Conservation (phyloP, 1,284 basidiomycete genomes). For the Erythrobasidium hasegawianum region DNA sequence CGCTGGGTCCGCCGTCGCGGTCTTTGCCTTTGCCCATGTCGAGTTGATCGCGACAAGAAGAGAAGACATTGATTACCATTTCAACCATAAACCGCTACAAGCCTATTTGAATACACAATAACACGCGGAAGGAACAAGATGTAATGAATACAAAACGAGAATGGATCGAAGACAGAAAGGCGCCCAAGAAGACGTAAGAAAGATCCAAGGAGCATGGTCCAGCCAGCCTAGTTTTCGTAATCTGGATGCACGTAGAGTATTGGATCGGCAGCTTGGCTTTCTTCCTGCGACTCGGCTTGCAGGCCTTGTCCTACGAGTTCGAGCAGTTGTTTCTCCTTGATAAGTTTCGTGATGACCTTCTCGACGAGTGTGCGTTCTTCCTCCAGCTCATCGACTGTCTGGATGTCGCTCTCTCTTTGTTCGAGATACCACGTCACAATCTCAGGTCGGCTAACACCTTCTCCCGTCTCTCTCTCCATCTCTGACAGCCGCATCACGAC, state of each 20-base stretch:
- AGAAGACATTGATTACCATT: too few species aligned
- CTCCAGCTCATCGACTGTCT: conserved; percentile 83
- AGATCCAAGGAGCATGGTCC: background rate
- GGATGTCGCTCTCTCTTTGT: conserved; percentile 74
- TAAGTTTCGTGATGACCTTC: conserved; percentile 83
- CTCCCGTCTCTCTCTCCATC: conserved; percentile 69
- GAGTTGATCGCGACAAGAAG: background rate
- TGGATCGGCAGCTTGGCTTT: conserved; percentile 36
- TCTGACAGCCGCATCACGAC: conserved; percentile 77
- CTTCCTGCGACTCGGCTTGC: conserved; percentile 32
- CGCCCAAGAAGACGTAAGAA: background rate
- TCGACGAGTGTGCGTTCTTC: conserved; percentile 83
- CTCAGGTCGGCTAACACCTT: conserved; percentile 79
- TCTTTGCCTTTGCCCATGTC: conserved; percentile 24
- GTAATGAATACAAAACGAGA: too few species aligned
- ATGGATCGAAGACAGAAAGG: background rate
- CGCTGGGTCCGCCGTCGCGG: conserved; percentile 15
- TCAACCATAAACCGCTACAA: too few species aligned
- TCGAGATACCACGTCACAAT: conserved; percentile 97
- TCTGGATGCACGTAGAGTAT: conserved; percentile 44
- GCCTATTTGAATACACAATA: too few species aligned
- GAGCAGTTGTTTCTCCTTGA: conserved; percentile 61
- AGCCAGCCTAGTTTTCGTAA: conserved; percentile 37
- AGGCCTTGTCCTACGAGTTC: conserved; percentile 40
- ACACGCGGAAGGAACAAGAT: too few species aligned